Base-by-base conservation (phyloP, 2,329 filamentous ascomycete species). In the Ophiobolus disseminans region DNA sequence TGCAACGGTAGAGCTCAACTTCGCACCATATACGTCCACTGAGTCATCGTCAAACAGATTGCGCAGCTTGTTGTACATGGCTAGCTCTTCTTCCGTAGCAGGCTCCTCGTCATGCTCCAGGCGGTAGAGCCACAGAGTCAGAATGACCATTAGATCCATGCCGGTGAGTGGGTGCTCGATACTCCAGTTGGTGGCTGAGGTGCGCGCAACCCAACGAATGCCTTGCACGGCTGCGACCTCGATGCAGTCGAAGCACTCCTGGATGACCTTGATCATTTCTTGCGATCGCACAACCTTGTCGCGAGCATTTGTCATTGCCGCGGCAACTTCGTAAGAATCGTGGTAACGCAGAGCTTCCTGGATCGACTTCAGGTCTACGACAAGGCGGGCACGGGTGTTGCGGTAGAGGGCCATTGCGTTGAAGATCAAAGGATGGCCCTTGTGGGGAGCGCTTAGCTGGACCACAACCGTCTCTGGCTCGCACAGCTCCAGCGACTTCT, bases 41-140 rank as follows among this genome's bases (percentile, higher is more conserved):
- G 90, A 85, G 68, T 97, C 92, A 69, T 95, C 93, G 65, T 94
- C 90, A 69, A 96, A 96, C 63, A 97, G 80, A 73, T 87, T 86
- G 61, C 91, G 89, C 53, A 97, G 82, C 78, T 95, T 96, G 79
- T 92, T 89, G 76, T 96, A 95, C 90, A 96, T 95, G 74, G 80
- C 82, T 64, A 89, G 76, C 75, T 96, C 91, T 68, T 95, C 91
- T 60, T 89, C 87, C 22, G 86, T 90, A 25, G 90, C 89, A 20
- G 88, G 87, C 78, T 97, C 93, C 59, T 96, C 92, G 80, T 99
- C 94, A 79, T 97, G 92, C 88, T 99, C 94, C 80, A 99, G 88
- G 78, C 92, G 91, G 80, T 97, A 97, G 66, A 99, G 87, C 94
- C 94, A 99, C 62, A 97, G 82, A 68, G 91, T 97, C 63, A 99